phyloP scores from a whole-genome alignment of 1,284 basidiomycete species.

The Ceratobasidium sp. region DNA sequence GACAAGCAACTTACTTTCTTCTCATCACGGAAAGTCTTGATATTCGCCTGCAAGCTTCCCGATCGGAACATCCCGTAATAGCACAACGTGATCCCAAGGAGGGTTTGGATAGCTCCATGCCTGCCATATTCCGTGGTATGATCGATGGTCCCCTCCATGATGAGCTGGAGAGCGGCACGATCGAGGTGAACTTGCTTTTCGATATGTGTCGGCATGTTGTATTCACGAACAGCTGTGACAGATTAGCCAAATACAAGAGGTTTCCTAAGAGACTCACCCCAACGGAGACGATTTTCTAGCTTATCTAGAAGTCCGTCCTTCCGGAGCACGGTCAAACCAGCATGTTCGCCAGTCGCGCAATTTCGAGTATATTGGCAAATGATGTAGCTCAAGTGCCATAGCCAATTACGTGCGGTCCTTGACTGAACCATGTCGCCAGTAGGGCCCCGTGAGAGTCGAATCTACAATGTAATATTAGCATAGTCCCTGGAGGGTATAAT shows the following conservation, averaged over 20 bases:
- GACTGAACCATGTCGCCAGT: too few species aligned
- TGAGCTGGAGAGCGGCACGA: not conserved
- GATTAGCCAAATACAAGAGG: not conserved
- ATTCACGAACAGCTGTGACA: not conserved
- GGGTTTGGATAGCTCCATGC: not conserved
- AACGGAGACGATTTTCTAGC: not conserved
- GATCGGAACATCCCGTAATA: not conserved
- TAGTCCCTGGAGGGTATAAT: too few species aligned
- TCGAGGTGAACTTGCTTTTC: not conserved
- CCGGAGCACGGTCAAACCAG: not conserved
- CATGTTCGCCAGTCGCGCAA: not conserved
- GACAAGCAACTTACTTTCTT: not conserved
- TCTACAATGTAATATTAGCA: too few species aligned
- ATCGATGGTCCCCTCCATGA: not conserved
- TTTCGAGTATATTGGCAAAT: not conserved
- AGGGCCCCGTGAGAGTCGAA: too few species aligned
- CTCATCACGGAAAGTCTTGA: not conserved
- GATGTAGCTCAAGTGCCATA: not conserved
- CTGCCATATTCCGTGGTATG: not conserved
- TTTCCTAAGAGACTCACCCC: slow-evolving; percentile 3
- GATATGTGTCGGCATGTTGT: not conserved
- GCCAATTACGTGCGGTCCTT: not conserved
- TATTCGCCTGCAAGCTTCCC: not conserved
- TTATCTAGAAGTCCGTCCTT: not conserved
- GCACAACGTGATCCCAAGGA: not conserved